Evolutionary conservation across 2,329 filamentous ascomycete genomes (phyloP).

Genomic region (Paecilomyces formosus): DNA sequence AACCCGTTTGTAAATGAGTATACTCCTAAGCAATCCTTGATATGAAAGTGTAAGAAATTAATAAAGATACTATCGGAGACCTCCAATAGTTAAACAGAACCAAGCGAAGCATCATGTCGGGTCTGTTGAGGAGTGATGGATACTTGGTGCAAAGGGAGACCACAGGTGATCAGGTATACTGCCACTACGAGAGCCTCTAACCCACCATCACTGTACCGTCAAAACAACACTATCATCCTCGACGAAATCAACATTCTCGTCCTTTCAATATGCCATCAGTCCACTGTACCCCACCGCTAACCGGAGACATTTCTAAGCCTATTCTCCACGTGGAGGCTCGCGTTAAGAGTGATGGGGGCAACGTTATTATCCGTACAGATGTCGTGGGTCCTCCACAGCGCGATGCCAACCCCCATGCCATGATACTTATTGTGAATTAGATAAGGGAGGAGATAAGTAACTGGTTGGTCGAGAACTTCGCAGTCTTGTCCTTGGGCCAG

Average conservation of each 20-base stretch:
- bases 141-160: neutral
- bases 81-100: neutral
- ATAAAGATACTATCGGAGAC: neutral
- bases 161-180: neutral
- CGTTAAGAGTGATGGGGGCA: slow-evolving; percentile 18
- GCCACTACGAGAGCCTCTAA: neutral
- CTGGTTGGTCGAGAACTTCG: slow-evolving; percentile 29
- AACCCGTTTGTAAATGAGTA: too few relatives aligned
- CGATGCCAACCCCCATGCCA: neutral
- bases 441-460: slow-evolving; percentile 28
- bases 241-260: neutral
- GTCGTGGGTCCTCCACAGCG: slow-evolving; percentile 14
- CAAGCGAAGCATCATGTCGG: neutral
- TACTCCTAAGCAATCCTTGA: too few relatives aligned
- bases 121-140: neutral
- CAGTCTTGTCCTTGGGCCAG: slow-evolving; percentile 25
- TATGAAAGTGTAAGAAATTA: too few relatives aligned
- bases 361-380: slow-evolving; percentile 22
- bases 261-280: neutral
- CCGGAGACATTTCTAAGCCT: slow-evolving; percentile 14
- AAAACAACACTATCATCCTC: neutral
- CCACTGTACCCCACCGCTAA: neutral
- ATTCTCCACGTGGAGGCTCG: slow-evolving; percentile 33
- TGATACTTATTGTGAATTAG: slow-evolving; percentile 9
- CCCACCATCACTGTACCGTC: neutral